Conservation (phyloP, 345 rosid species). For the Kandelia obovata region DNA sequence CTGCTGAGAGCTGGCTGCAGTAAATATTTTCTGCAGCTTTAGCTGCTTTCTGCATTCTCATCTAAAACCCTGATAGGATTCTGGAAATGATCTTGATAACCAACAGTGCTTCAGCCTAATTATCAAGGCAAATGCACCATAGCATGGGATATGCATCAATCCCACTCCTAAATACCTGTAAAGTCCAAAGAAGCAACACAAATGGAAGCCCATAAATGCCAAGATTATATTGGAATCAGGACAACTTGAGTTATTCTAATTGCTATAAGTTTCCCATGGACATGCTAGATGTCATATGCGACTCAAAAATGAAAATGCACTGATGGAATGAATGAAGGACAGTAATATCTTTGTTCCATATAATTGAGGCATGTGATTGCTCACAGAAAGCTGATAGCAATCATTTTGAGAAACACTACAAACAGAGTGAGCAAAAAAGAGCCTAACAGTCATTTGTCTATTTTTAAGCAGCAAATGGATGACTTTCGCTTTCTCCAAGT, state of each 20-base stretch:
- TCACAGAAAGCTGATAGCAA: too few species aligned
- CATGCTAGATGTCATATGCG: background rate
- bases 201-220: conserved; percentile 1
- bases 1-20: background rate
- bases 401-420: too few species aligned
- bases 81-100: conserved; percentile 48
- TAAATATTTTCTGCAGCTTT: background rate
- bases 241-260: background rate
- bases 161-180: conserved; percentile 81
- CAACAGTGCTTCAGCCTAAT: conserved; percentile 52
- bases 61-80: conserved; percentile 30
- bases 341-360: background rate
- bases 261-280: background rate
- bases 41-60: conserved; percentile 10
- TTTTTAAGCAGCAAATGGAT: too few species aligned
- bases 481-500: too few species aligned
- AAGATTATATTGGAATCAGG: background rate
- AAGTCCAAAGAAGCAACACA: conserved; percentile 5
- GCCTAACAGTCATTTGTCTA: too few species aligned
- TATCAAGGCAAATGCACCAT: conserved; percentile 53
- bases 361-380: too few species aligned
- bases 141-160: conserved; percentile 65
- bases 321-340: too few species aligned
- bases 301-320: too few species aligned
- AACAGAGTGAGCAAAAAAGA: too few species aligned